Base-by-base conservation (phyloP, 352 stramenopile species). In the Globisporangium okanoganense region DNA sequence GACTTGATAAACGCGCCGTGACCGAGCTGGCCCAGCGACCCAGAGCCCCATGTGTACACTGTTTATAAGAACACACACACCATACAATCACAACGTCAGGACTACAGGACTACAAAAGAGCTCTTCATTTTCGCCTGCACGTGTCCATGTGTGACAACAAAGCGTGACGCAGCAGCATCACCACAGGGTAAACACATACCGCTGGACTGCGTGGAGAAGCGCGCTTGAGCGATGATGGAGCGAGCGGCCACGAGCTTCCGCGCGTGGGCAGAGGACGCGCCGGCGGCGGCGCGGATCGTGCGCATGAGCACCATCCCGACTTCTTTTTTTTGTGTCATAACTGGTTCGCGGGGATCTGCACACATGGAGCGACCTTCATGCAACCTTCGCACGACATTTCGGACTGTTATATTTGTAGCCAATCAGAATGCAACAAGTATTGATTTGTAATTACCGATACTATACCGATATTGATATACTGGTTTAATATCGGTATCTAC, bases 21-120 rank as follows among this genome's bases (percentile, higher is more conserved):
- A 13, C 87, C 89, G 43, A 97, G 65, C 66, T 97, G 88, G 3
- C 89, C 89, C 24, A 95, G 66, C 7, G 81, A 92, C 8, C 89
- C 89, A 43, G 80, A 90, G 55, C 89, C 89, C 89, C 89, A 97
- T 31, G 79, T 88, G 67, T 79, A 92, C 62, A 92, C 82, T 90
- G 27, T 25, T 8, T n/a, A 54, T 24, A 18, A 31, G 20, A 53
- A 35, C 35, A 35, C 48, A 14, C 22, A 16, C 31, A 35, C 22
- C 36, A 24, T 16, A 24, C 40, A 50, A 25, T 4, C 27, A 27
- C 13, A 43, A 5, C 14, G 8, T 25, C 48, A 55, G 29, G 1
- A 29, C 7, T 1, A 55, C 41, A 59, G 35, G 16, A 65, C 25
- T 36, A 24, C 18, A 55, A 27, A 8, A 56, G 41, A 45, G 55